Percentiles rank a stretch among this genome's conserved stretches.
Conservation (phyloP, 2,329 filamentous ascomycete species). For the Neospermospora avenae region DNA sequence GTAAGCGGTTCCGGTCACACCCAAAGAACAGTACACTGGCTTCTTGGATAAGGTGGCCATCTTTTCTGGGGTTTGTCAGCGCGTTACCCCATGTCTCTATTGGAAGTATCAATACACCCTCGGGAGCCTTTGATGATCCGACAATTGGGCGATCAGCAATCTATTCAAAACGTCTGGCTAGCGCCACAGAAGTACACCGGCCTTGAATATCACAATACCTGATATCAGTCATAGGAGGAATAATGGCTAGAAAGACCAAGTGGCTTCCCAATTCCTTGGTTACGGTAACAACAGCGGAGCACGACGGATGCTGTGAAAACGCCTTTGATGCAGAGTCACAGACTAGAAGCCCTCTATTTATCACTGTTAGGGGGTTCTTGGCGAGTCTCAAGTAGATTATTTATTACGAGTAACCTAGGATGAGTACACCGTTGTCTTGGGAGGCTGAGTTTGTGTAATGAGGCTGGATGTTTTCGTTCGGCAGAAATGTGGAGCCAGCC, state of each 20-base stretch:
- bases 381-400: not conserved
- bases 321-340: not conserved
- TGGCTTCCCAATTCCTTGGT: not conserved
- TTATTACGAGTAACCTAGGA: not conserved
- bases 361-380: not conserved
- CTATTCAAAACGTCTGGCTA: not conserved
- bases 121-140: not conserved
- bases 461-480: slow-evolving; percentile 1
- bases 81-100: not conserved
- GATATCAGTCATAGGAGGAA: not conserved
- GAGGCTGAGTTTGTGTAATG: not conserved
- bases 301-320: not conserved
- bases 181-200: not conserved
- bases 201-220: not conserved
- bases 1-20: no score
- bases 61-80: not conserved
- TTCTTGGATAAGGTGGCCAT: slow-evolving; percentile 1
- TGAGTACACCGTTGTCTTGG: not conserved
- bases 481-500: not conserved
- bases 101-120: not conserved
- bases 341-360: not conserved
- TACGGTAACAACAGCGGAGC: not conserved
- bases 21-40: not conserved
- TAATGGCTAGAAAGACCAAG: not conserved
- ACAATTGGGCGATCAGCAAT: slow-evolving; percentile 1